These are phyloP conservation scores for Sporothrix variecibatus DNA, from an alignment of 2,329 filamentous ascomycete species.

Conservation along the genomic window DNA sequence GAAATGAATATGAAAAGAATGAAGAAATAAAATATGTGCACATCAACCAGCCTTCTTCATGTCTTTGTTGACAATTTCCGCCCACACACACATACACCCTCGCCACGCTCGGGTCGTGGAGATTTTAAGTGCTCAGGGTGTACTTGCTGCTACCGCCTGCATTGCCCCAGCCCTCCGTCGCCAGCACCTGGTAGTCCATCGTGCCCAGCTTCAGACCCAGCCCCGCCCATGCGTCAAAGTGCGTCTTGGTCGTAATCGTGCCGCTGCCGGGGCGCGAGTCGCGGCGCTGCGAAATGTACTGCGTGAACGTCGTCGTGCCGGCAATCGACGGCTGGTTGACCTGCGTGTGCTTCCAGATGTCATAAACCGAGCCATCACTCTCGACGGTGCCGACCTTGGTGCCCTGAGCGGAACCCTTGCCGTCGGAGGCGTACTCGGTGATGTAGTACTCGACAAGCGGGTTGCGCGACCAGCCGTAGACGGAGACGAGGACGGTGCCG, in stretches of 20 bases:
- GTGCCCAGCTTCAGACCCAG: conserved; percentile 50
- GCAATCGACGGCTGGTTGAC: conserved; percentile 49
- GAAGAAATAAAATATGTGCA: conserved; percentile 4
- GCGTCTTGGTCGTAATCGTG: conserved; percentile 51
- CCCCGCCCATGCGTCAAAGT: conserved; percentile 55
- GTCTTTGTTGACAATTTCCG: too few relatives aligned
- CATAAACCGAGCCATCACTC: conserved; percentile 41
- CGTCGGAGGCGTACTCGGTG: conserved; percentile 40
- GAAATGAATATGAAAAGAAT: background rate
- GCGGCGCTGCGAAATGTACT: conserved; percentile 53
- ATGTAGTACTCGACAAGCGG: conserved; percentile 46
- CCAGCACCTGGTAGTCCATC: conserved; percentile 54
- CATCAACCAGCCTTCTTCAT: background rate
- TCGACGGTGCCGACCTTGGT: conserved; percentile 38
- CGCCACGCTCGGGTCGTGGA: background rate
- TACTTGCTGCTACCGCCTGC: conserved; percentile 38
- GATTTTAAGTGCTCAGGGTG: conserved; percentile 29
- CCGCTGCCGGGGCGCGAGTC: conserved; percentile 48
- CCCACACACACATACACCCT: background rate
- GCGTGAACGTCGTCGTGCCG: conserved; percentile 52
- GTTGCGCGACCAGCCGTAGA: conserved; percentile 44
- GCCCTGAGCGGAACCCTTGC: conserved; percentile 37
- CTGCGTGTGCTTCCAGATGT: conserved; percentile 41
- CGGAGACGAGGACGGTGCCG: conserved; percentile 39
- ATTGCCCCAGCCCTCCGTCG: conserved; percentile 50